Conservation (phyloP, 208 protist genomes). For the Sergeia podlipaevii region DNA sequence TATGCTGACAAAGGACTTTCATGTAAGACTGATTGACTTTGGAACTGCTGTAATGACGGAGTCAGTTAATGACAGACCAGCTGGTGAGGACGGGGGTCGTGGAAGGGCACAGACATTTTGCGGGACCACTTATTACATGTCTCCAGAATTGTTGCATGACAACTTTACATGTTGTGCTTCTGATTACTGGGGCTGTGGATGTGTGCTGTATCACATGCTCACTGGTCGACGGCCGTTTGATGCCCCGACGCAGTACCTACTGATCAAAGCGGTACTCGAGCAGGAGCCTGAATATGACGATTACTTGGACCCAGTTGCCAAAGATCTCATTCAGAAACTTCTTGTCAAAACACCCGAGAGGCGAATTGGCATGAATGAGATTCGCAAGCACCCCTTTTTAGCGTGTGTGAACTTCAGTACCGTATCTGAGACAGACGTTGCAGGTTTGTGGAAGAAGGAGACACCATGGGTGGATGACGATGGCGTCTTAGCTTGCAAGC, state of each 20-base stretch:
- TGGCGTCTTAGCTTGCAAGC: slow-evolving; percentile 47
- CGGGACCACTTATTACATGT: slow-evolving; percentile 93
- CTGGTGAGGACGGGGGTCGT: slow-evolving; percentile 41
- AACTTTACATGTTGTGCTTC: slow-evolving; percentile 91
- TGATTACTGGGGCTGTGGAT: slow-evolving; percentile 94
- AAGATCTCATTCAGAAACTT: slow-evolving; percentile 73
- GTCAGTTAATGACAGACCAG: slow-evolving; percentile 56
- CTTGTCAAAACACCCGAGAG: slow-evolving; percentile 66
- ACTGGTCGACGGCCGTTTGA: slow-evolving; percentile 86
- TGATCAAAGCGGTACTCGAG: slow-evolving; percentile 87
- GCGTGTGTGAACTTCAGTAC: slow-evolving; percentile 50
- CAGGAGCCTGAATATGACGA: slow-evolving; percentile 72
- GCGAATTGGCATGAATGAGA: slow-evolving; percentile 57
- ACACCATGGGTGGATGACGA: slow-evolving; percentile 80
- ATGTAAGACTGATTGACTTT: slow-evolving; percentile 96
- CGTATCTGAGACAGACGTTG: slow-evolving; percentile 33
- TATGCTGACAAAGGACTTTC: slow-evolving; percentile 87
- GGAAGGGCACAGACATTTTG: slow-evolving; percentile 82
- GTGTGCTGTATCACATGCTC: slow-evolving; percentile 91
- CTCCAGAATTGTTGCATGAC: slow-evolving; percentile 90
- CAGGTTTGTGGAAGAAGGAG: slow-evolving; percentile 62
- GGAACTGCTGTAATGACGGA: slow-evolving; percentile 88
- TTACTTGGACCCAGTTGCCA: slow-evolving; percentile 61
- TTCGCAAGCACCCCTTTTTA: slow-evolving; percentile 82
- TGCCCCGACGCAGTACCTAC: slow-evolving; percentile 79